Evolutionary conservation across 2,329 filamentous ascomycete genomes (phyloP).

Genomic region (Phyllosticta citriasiana): DNA sequence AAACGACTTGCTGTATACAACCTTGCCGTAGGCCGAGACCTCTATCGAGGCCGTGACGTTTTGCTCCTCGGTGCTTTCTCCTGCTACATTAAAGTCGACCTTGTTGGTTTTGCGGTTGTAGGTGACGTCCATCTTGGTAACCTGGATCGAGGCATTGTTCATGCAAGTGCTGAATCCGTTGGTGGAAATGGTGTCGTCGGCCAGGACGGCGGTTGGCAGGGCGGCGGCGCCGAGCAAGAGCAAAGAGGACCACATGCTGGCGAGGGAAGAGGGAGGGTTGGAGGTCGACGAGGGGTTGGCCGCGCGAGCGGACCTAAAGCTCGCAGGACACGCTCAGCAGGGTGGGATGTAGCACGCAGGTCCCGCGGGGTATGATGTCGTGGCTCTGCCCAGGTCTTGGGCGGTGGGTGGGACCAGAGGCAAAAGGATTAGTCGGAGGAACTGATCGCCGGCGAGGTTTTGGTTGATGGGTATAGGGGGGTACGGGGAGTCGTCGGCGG

Average conservation of each 20-base stretch:
- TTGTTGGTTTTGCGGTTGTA: constrained; percentile 68
- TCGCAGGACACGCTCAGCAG: constrained; percentile 2
- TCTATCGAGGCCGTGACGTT: constrained; percentile 70
- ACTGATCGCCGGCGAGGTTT: constrained; percentile 13
- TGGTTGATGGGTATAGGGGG: constrained; percentile 10
- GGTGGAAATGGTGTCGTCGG: constrained; percentile 65
- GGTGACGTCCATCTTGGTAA: constrained; percentile 64
- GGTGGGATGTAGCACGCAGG: neutral
- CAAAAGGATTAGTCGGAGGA: neutral
- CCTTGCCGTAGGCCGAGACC: constrained; percentile 74
- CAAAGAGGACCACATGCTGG: constrained; percentile 28
- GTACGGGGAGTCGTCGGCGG: constrained; percentile 4
- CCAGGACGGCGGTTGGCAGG: constrained; percentile 43
- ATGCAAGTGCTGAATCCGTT: constrained; percentile 69
- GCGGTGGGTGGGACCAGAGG: neutral
- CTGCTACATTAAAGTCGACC: constrained; percentile 73
- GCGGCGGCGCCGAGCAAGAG: constrained; percentile 25
- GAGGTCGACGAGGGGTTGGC: constrained; percentile 8
- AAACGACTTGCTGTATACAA: constrained; percentile 70
- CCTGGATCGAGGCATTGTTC: constrained; percentile 49
- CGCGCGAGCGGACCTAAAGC: constrained; percentile 1
- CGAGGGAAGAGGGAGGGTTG: constrained; percentile 1
- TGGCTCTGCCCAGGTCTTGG: neutral
- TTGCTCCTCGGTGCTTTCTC: constrained; percentile 61
- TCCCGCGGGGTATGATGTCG: neutral